A percentile compares a stretch with the other conserved stretches of the same genome.
Evolutionary conservation across 805 yeast genomes (phyloP).

Genomic region (Yarrowia porcina): DNA sequence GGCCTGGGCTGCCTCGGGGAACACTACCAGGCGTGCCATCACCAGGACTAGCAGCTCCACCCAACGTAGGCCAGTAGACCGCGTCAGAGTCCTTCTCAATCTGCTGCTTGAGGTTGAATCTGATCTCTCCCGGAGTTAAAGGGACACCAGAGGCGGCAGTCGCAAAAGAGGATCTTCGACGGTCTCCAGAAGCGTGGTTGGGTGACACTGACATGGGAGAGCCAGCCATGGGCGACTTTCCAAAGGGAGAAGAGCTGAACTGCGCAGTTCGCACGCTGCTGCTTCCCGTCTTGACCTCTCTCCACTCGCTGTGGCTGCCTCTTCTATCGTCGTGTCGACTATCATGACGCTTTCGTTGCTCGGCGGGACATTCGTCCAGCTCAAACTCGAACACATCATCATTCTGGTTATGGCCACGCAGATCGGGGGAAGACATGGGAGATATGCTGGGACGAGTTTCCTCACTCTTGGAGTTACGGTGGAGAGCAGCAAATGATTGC

Average conservation of each 20-base stretch:
- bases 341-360: neutral
- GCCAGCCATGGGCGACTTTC: neutral
- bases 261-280: neutral
- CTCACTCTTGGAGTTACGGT: slow-evolving; percentile 25
- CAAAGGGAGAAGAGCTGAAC: neutral
- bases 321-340: neutral
- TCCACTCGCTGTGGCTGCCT: slow-evolving; percentile 7
- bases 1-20: neutral
- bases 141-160: slow-evolving; percentile 5
- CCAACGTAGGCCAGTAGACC: slow-evolving; percentile 13
- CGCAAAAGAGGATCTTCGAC: slow-evolving; percentile 10
- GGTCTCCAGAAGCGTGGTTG: neutral
- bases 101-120: slow-evolving; percentile 5
- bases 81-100: slow-evolving; percentile 7
- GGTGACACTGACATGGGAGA: slow-evolving; percentile 4
- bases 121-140: neutral
- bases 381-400: slow-evolving; percentile 27
- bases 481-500: slow-evolving; percentile 25
- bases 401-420: neutral
- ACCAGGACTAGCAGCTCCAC: neutral
- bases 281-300: neutral
- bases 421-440: neutral
- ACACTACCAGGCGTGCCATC: neutral
- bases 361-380: slow-evolving; percentile 24
- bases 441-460: slow-evolving; percentile 3